Percentiles rank a stretch among this genome's conserved stretches.
phyloP scores from a whole-genome alignment of 2,329 filamentous ascomycete species.

The Plectosphaerella plurivora region DNA sequence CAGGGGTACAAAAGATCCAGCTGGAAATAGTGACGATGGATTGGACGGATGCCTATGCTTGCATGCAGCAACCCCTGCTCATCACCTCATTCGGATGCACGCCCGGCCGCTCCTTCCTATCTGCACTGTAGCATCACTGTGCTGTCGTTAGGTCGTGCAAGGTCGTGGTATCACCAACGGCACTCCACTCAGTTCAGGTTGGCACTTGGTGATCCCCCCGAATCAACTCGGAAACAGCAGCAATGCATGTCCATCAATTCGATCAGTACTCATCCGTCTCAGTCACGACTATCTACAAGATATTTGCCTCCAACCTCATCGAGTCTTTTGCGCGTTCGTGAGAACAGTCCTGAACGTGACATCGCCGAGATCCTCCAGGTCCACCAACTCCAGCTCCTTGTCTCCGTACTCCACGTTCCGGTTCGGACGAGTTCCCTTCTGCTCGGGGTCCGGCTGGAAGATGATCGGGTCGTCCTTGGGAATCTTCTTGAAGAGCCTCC shows the following conservation, averaged over 20 bases:
- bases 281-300: background rate
- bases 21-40: background rate
- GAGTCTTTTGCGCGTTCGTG: background rate
- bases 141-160: too few relatives aligned
- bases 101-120: too few relatives aligned
- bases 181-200: too few relatives aligned
- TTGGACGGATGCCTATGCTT: too few relatives aligned
- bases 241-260: background rate
- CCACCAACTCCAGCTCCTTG: conserved; percentile 7
- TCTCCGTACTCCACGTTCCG: conserved; percentile 12
- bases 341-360: conserved; percentile 3
- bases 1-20: too few relatives aligned
- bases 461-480: conserved; percentile 12
- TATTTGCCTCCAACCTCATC: background rate
- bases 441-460: conserved; percentile 8
- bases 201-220: too few relatives aligned
- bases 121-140: too few relatives aligned
- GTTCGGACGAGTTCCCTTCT: conserved; percentile 8
- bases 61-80: background rate
- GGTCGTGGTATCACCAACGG: too few relatives aligned
- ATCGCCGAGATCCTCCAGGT: conserved; percentile 11
- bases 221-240: background rate
- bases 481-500: conserved; percentile 16
- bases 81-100: too few relatives aligned
- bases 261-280: too few relatives aligned